Evolutionary conservation across 2,329 filamentous ascomycete genomes (phyloP), one percentile per base, ranked within the genome.

Genomic region (Coniochaeta sp.): DNA sequence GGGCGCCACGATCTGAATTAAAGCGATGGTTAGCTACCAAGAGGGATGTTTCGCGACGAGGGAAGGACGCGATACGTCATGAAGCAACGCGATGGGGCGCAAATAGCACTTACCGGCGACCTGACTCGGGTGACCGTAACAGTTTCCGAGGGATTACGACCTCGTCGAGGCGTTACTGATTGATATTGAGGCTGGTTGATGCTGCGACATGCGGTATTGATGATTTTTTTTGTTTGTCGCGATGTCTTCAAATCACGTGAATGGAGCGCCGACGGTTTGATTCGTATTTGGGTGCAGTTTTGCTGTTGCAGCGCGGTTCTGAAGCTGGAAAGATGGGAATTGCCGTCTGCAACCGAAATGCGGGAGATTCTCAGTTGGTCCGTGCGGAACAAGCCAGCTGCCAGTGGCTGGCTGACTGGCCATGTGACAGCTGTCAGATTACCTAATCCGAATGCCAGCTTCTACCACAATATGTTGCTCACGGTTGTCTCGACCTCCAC

Each of bases 1-100:
- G 46, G 66, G 66, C 65, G 66, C 66, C 66, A 68, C 61, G 61
- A 55, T 65, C 61, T 65, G 50, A 26, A 18, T 10, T 9, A 14
- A 26, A 9, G 3, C 20, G 20, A 42, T 14, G 3, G 18, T n/a
- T n/a, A n/a, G n/a, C n/a, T n/a, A n/a, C n/a, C n/a, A n/a, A n/a
- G n/a, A n/a, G n/a, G n/a, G n/a, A n/a, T n/a, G n/a, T n/a, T n/a
- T n/a, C n/a, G n/a, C n/a, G n/a, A n/a, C n/a, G n/a, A n/a, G n/a
- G 27, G 27, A 24, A 18, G 38, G 45, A 47, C 45, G 45, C 45
- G 45, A 31, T 47, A 26, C 38, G 13, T 42, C 38, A 30, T 31
- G 26, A 20, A n/a, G 14, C 27, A 22, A 31, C 45, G 45, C 45
- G 45, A 47, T 14, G 9, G 26, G 26, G 26, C 27, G 24, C 45